These are phyloP conservation scores for Psilocybe azurescens DNA, from an alignment of 768 basidiomycete species.

Conservation along the genomic window DNA sequence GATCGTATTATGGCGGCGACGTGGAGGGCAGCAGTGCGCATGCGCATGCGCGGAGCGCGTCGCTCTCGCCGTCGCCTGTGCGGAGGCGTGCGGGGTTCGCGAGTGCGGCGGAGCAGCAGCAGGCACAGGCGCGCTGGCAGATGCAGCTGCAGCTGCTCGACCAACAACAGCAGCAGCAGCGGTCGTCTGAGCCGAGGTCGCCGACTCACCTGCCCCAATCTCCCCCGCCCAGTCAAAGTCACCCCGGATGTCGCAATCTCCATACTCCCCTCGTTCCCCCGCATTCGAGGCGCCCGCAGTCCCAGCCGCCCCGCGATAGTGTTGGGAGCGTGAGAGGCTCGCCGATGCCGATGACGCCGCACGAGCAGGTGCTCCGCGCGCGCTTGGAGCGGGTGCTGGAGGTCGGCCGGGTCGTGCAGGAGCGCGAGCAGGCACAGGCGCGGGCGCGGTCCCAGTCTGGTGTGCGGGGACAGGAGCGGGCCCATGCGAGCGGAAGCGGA, in stretches of 20 bases:
- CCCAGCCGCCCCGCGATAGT: not conserved
- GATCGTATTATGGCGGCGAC: not conserved
- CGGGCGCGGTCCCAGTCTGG: not conserved
- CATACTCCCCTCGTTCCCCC: not conserved
- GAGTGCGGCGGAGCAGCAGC: not conserved
- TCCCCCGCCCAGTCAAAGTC: not conserved
- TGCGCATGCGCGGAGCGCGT: not conserved
- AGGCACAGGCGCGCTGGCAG: not conserved
- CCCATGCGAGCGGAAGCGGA: constrained; percentile 1
- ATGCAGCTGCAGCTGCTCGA: not conserved
- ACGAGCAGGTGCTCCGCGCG: constrained; percentile 57
- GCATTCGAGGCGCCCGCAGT: not conserved
- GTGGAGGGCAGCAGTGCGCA: too few species aligned
- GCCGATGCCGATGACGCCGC: constrained; percentile 44
- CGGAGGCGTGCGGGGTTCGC: not conserved
- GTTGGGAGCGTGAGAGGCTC: not conserved
- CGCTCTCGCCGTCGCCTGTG: not conserved
- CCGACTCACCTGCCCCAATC: not conserved
- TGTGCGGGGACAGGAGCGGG: not conserved
- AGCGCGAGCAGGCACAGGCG: constrained; percentile 13
- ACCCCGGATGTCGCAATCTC: not conserved
- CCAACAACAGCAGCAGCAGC: not conserved
- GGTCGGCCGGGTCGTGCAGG: constrained; percentile 17
- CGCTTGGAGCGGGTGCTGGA: constrained; percentile 57
- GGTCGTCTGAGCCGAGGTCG: not conserved